Percentiles rank a stretch among this genome's conserved stretches.
These are phyloP conservation scores for Diutina ranongensis DNA, from an alignment of 1,139 yeast genomes.

Conservation along the genomic window DNA sequence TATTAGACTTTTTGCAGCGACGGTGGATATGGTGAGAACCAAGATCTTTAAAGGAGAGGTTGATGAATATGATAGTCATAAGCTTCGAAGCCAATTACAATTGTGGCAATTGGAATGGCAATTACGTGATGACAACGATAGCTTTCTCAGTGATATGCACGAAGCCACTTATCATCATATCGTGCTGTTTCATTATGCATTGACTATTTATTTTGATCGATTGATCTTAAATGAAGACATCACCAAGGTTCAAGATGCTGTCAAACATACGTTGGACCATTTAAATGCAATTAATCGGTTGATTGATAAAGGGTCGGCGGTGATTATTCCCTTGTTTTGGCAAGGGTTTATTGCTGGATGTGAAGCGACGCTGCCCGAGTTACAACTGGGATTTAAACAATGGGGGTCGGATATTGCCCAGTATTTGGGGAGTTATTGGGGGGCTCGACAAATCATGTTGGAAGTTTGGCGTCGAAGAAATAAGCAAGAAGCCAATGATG, in stretches of 20 bases:
- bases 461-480: constrained; percentile 79
- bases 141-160: constrained; percentile 42
- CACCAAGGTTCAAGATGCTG: constrained; percentile 44
- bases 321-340: constrained; percentile 74
- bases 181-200: constrained; percentile 65
- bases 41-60: constrained; percentile 39
- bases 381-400: constrained; percentile 56
- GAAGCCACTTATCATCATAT: constrained; percentile 79
- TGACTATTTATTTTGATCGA: constrained; percentile 65
- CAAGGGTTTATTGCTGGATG: constrained; percentile 88
- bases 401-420: constrained; percentile 79
- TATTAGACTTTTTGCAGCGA: constrained; percentile 58
- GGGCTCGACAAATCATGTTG: constrained; percentile 71
- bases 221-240: constrained; percentile 47
- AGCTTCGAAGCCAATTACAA: constrained; percentile 32
- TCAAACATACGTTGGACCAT: constrained; percentile 50
- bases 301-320: constrained; percentile 40
- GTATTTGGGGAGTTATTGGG: constrained; percentile 76
- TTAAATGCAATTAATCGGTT: constrained; percentile 51
- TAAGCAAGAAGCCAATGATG: constrained; percentile 43
- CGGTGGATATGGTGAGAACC: constrained; percentile 52
- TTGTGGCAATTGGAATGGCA: constrained; percentile 65
- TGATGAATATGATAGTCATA: constrained; percentile 9
- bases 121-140: constrained; percentile 19
- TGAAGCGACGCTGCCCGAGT: constrained; percentile 48